A percentile compares a stretch with the other conserved stretches of the same genome.
phyloP scores from a whole-genome alignment of 1,139 yeast genomes.

The Pichia sp. region DNA sequence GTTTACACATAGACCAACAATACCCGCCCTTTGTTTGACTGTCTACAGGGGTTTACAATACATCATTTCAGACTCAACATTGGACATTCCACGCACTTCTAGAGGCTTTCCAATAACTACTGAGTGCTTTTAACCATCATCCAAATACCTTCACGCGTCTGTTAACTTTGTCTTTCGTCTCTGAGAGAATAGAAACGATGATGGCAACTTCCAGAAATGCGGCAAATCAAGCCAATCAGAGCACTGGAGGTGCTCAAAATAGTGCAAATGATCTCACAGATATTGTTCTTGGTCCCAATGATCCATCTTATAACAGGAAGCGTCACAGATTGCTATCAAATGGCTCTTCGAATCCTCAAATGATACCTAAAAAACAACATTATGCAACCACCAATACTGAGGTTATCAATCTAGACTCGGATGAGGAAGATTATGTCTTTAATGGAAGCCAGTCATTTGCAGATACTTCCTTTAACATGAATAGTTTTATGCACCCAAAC shows the following conservation, averaged over 20 bases:
- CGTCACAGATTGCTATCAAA: conserved; percentile 12
- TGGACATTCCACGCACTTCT: too few species aligned
- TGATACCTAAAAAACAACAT: conserved; percentile 10
- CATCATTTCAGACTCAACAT: too few species aligned
- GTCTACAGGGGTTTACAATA: too few species aligned
- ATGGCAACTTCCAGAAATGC: too few species aligned
- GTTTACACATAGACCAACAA: too few species aligned
- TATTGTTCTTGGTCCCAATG: conserved; percentile 9
- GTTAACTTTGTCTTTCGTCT: too few species aligned
- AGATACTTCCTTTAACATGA: not conserved
- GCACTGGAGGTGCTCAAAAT: not conserved
- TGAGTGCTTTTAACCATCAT: too few species aligned
- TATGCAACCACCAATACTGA: conserved; percentile 12
- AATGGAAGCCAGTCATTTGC: conserved; percentile 10
- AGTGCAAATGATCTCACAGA: not conserved
- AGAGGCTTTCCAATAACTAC: too few species aligned
- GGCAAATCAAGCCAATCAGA: not conserved
- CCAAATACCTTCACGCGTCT: too few species aligned
- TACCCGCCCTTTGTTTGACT: too few species aligned
- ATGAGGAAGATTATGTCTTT: conserved; percentile 32
- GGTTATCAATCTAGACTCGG: conserved; percentile 32
- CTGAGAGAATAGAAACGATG: too few species aligned
- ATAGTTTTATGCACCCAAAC: not conserved
- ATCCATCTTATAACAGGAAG: conserved; percentile 10
- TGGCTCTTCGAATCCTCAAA: conserved; percentile 6